A percentile compares a stretch with the other conserved stretches of the same genome.
These are phyloP conservation scores for Penicillium sp. DNA, from an alignment of 2,329 filamentous ascomycete species.

Conservation along the genomic window DNA sequence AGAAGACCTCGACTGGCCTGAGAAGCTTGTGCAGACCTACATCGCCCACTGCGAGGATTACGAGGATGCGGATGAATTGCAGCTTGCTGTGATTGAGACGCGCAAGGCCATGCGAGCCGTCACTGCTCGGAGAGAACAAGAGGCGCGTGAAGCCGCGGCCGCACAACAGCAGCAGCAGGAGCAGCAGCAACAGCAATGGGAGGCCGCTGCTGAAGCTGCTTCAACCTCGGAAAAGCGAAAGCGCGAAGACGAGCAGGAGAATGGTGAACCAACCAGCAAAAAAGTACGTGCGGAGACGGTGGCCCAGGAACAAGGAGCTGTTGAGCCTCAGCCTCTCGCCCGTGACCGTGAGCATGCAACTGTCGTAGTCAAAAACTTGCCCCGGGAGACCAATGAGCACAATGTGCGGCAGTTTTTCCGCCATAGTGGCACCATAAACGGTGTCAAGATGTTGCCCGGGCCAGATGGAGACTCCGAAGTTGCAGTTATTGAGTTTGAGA, in stretches of 20 bases:
- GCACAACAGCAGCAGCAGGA: slow-evolving; percentile 31
- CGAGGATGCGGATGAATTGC: slow-evolving; percentile 75
- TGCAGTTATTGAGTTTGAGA: slow-evolving; percentile 83
- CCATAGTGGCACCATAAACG: slow-evolving; percentile 77
- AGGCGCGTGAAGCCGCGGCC: slow-evolving; percentile 62
- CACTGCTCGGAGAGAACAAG: slow-evolving; percentile 65
- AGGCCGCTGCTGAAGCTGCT: slow-evolving; percentile 21
- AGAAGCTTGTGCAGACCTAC: slow-evolving; percentile 53
- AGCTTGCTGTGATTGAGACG: slow-evolving; percentile 72
- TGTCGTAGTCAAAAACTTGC: slow-evolving; percentile 78
- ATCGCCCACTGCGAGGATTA: slow-evolving; percentile 77
- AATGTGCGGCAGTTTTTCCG: slow-evolving; percentile 87
- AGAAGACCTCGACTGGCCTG: slow-evolving; percentile 54
- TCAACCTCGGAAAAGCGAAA: slow-evolving; percentile 65
- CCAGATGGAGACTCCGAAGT: slow-evolving; percentile 63
- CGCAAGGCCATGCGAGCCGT: slow-evolving; percentile 69
- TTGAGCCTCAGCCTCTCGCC: slow-evolving; percentile 55
- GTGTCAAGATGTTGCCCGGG: slow-evolving; percentile 69
- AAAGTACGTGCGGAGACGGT: slow-evolving; percentile 61
- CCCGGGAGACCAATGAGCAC: slow-evolving; percentile 68
- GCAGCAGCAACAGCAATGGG: slow-evolving; percentile 26
- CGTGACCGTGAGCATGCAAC: slow-evolving; percentile 91
- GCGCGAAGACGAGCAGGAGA: slow-evolving; percentile 62
- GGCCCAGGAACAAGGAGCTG: slow-evolving; percentile 34
- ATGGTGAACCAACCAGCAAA: slow-evolving; percentile 66